Conservation (phyloP, 805 yeast species). For the Cyberlindnera galapagoensis region DNA sequence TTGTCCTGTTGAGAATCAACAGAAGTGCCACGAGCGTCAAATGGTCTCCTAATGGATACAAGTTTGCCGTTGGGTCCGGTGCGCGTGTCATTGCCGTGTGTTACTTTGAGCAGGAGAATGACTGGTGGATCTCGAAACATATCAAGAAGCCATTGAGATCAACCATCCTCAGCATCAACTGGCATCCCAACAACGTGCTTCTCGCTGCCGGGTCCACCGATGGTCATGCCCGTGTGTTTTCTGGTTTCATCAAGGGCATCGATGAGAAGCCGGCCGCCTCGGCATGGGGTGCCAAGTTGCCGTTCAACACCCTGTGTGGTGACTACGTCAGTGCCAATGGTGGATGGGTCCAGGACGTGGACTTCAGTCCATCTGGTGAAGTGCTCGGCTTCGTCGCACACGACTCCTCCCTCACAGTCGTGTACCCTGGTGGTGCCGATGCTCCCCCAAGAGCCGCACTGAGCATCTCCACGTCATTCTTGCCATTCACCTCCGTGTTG, state of each 20-base stretch:
- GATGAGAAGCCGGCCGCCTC: slow-evolving; percentile 78
- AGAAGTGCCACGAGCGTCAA: slow-evolving; percentile 91
- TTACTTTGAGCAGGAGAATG: slow-evolving; percentile 91
- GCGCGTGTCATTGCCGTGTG: slow-evolving; percentile 93
- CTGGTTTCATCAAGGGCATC: slow-evolving; percentile 82
- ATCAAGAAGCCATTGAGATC: slow-evolving; percentile 92
- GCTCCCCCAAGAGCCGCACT: slow-evolving; percentile 56
- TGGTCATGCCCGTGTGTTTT: slow-evolving; percentile 85
- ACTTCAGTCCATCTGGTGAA: slow-evolving; percentile 76
- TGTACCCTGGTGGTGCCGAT: slow-evolving; percentile 67
- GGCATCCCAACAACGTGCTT: slow-evolving; percentile 92
- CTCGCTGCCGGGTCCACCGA: slow-evolving; percentile 90
- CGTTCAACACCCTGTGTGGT: slow-evolving; percentile 87
- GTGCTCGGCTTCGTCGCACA: slow-evolving; percentile 78
- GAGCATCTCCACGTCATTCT: slow-evolving; percentile 54
- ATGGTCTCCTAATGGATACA: slow-evolving; percentile 94
- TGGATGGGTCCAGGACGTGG: slow-evolving; percentile 89
- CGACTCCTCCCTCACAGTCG: slow-evolving; percentile 76
- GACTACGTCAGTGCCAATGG: slow-evolving; percentile 66
- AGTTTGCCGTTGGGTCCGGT: slow-evolving; percentile 96
- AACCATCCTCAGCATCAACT: slow-evolving; percentile 72
- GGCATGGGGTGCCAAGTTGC: slow-evolving; percentile 92
- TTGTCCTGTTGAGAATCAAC: slow-evolving; percentile 86
- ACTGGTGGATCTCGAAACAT: slow-evolving; percentile 99
- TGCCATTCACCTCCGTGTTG: slow-evolving; percentile 75